Evolutionary conservation across 192 early-diverging fungal species (phyloP), one percentile per base, ranked within the genome.

Genomic region (Backusella sp.): DNA sequence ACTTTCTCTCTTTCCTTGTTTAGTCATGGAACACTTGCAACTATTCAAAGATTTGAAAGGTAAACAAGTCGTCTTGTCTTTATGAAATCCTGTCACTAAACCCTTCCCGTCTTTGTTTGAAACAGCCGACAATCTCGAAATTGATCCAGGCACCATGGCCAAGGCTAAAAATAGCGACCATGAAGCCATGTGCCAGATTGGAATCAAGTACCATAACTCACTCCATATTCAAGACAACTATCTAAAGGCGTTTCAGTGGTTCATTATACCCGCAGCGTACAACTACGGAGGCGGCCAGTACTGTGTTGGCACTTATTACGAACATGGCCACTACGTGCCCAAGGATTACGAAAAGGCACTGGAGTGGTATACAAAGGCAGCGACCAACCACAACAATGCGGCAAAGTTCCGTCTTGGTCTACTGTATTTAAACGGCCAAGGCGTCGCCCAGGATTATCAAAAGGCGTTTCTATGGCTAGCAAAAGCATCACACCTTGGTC

Each of bases 381-480:
- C 56, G 6, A 28, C 56, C 1, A 62, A 62, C 11, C 56, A 62
- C 56, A 62, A 62, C 9, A 62, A 62, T 62, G 56, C 56, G 28
- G 56, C 56, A 62, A 62, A 62, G 23, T 62, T 62, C 3, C 56
- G 56, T 26, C 21, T 71, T 14, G 78, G 78, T 1, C 68, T 75
- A 30, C 56, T 79, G 6, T 79, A 70, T 70, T 67, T 79, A 11
- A 70, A 75, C 8, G 78, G 78, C 4, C 73, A 68, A 4, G 78
- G 78, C 0, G 68, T 67, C 1, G 21, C 37, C 0, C 73, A 70
- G 37, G 68, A 79, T 46, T 35, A 46, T 14, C 19, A 32, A 37
- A 52, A 79, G 68, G 78, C 78, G 11, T 73, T 79, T 37, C 65
- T 52, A 0, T 79, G 78, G 78, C 42, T 79, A 28, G 56, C 56